A percentile compares a stretch with the other conserved stretches of the same genome.
phyloP scores from a whole-genome alignment of 1,284 basidiomycete genomes.

The Sphaerobolus stellatus region DNA sequence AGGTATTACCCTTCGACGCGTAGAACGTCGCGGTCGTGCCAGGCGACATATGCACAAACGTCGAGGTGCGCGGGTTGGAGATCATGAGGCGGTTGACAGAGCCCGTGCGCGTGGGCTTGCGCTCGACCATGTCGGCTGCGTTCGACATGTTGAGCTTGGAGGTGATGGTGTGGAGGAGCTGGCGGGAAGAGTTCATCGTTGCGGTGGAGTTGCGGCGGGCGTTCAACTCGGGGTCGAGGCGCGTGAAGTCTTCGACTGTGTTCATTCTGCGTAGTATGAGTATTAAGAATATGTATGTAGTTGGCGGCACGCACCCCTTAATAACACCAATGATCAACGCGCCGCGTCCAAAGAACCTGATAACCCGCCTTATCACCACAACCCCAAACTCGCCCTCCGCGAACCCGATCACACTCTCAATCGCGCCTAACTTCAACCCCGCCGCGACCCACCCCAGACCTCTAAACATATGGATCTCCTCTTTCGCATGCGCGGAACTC shows the following conservation, averaged over 20 bases:
- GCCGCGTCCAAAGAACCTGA: slow-evolving; percentile 54
- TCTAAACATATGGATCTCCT: slow-evolving; percentile 51
- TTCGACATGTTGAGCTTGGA: background rate
- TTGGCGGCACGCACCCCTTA: slow-evolving; percentile 66
- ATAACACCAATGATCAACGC: slow-evolving; percentile 58
- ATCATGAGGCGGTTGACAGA: slow-evolving; percentile 42
- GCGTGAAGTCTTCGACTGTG: slow-evolving; percentile 32
- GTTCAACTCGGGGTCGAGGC: slow-evolving; percentile 19
- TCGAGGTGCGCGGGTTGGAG: slow-evolving; percentile 52
- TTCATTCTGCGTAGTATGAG: slow-evolving; percentile 24
- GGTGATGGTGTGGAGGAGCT: too few relatives aligned
- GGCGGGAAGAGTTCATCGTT: too few relatives aligned
- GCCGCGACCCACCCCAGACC: slow-evolving; percentile 63
- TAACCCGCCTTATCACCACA: slow-evolving; percentile 52
- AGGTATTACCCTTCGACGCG: slow-evolving; percentile 28
- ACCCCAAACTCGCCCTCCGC: slow-evolving; percentile 50
- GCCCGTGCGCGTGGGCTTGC: slow-evolving; percentile 10
- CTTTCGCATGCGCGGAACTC: slow-evolving; percentile 27
- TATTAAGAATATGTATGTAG: too few relatives aligned
- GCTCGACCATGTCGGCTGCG: slow-evolving; percentile 18
- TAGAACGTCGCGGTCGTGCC: slow-evolving; percentile 31
- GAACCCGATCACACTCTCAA: slow-evolving; percentile 68
- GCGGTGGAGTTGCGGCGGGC: slow-evolving; percentile 14
- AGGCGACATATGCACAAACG: slow-evolving; percentile 53
- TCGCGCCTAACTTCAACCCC: slow-evolving; percentile 58